A percentile compares a stretch with the other conserved stretches of the same genome.
Evolutionary conservation across 2,329 filamentous ascomycete species (phyloP).

Genomic region (Paecilomyces variotii): DNA sequence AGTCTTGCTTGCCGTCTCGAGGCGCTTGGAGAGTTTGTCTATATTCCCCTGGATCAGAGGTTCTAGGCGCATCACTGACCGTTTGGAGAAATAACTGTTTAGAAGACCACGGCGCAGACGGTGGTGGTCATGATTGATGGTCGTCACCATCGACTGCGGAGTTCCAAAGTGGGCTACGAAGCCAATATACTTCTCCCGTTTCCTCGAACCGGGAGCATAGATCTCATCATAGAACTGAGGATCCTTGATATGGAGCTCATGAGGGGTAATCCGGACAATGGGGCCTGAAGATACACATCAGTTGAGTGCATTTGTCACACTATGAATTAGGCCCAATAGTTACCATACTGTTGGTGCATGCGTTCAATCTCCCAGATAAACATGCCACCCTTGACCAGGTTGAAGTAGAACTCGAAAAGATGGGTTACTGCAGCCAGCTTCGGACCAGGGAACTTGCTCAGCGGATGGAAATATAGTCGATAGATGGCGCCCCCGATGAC

Average conservation of each 20-base stretch:
- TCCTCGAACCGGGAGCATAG: conserved; percentile 18
- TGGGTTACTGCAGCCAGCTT: conserved; percentile 23
- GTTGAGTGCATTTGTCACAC: not conserved
- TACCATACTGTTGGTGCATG: conserved; percentile 27
- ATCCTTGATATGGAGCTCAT: conserved; percentile 28
- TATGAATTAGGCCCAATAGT: not conserved
- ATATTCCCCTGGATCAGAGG: conserved; percentile 30
- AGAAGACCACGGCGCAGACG: conserved; percentile 14
- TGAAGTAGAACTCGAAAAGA: conserved; percentile 28
- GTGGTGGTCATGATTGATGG: conserved; percentile 14
- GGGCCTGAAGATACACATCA: conserved; percentile 14
- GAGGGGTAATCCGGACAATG: conserved; percentile 25
- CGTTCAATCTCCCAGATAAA: conserved; percentile 26
- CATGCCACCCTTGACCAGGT: conserved; percentile 21
- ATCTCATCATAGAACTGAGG: conserved; percentile 25
- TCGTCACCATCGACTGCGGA: conserved; percentile 10
- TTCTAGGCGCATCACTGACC: conserved; percentile 29
- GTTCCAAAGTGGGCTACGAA: conserved; percentile 9
- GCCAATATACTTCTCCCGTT: conserved; percentile 19
- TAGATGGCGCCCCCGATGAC: conserved; percentile 14
- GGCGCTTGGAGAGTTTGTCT: conserved; percentile 17
- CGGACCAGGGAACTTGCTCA: conserved; percentile 23
- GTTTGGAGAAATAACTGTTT: conserved; percentile 21
- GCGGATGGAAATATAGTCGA: conserved; percentile 25
- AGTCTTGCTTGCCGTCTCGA: conserved; percentile 11